Conservation (phyloP, 306 rosid genomes). For the Prunus campanulata region DNA sequence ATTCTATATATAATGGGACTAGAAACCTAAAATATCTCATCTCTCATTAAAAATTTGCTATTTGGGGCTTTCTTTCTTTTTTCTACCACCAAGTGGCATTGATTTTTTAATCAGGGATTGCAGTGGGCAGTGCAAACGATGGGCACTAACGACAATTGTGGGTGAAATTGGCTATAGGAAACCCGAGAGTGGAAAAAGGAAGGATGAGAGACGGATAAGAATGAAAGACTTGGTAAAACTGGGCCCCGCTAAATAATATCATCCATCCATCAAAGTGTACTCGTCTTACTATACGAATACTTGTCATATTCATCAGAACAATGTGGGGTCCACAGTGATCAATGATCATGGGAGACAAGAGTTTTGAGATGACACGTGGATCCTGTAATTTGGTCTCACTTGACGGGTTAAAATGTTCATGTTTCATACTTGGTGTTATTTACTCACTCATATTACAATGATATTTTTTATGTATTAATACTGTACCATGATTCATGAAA, state of each 20-base stretch:
- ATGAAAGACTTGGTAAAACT: conserved; percentile 36
- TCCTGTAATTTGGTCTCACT: too few relatives aligned
- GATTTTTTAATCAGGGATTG: not conserved
- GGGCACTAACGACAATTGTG: not conserved
- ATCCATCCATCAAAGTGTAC: conserved; percentile 1
- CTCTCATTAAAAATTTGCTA: not conserved
- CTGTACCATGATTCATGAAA: too few relatives aligned
- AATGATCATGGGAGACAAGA: not conserved
- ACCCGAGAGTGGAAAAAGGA: conserved; percentile 10
- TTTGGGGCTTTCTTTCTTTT: not conserved
- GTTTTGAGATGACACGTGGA: conserved; percentile 5
- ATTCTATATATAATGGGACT: conserved; percentile 30
- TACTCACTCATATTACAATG: too few relatives aligned
- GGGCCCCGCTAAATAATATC: conserved; percentile 38
- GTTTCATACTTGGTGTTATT: too few relatives aligned
- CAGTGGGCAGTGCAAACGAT: not conserved
- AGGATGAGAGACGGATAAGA: conserved; percentile 41
- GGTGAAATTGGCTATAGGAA: conserved; percentile 4
- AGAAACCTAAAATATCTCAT: conserved; percentile 33
- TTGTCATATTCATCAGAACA: conserved; percentile 42
- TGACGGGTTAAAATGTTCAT: too few relatives aligned
- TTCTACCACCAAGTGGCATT: conserved; percentile 29
- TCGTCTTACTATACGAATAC: not conserved
- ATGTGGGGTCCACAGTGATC: not conserved
- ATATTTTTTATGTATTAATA: too few relatives aligned